These are phyloP conservation scores for Lactuca sativa DNA, from an alignment of 129 eudicot species.

Conservation along the genomic window DNA sequence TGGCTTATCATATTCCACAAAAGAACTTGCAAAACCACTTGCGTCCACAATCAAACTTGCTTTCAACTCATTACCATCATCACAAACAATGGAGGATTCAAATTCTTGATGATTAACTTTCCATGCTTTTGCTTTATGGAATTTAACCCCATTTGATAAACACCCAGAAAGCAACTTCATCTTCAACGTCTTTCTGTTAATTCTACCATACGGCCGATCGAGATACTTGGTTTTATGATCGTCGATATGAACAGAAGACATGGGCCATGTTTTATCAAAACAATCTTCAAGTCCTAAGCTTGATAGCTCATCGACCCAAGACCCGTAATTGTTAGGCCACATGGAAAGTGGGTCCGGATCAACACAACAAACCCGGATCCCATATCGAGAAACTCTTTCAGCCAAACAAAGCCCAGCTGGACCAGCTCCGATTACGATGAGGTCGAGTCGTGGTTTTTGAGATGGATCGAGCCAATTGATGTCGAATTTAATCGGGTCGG, in stretches of 20 bases:
- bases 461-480: constrained; percentile 54
- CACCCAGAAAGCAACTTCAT: constrained; percentile 54
- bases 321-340: constrained; percentile 89
- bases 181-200: constrained; percentile 51
- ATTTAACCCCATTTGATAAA: constrained; percentile 54
- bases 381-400: constrained; percentile 48
- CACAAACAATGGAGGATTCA: constrained; percentile 65
- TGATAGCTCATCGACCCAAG: constrained; percentile 83
- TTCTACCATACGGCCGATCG: constrained; percentile 64
- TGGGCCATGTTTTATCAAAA: constrained; percentile 73
- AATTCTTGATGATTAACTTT: constrained; percentile 64
- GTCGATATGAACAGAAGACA: constrained; percentile 53
- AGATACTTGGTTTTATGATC: constrained; percentile 64
- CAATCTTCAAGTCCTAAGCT: constrained; percentile 58
- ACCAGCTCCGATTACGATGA: constrained; percentile 70
- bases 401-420: constrained; percentile 85
- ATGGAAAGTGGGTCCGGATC: constrained; percentile 71
- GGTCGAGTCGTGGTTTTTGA: constrained; percentile 39
- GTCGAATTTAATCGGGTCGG: constrained; percentile 40
- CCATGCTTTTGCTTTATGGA: constrained; percentile 79
- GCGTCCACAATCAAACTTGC: constrained; percentile 78
- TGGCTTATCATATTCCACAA: constrained; percentile 71
- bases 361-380: constrained; percentile 63
- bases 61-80: constrained; percentile 58
- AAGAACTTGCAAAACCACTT: constrained; percentile 68